Evolutionary conservation across 176 grass and related monocot species (phyloP).

Genomic region (Bonia amplexicaulis): DNA sequence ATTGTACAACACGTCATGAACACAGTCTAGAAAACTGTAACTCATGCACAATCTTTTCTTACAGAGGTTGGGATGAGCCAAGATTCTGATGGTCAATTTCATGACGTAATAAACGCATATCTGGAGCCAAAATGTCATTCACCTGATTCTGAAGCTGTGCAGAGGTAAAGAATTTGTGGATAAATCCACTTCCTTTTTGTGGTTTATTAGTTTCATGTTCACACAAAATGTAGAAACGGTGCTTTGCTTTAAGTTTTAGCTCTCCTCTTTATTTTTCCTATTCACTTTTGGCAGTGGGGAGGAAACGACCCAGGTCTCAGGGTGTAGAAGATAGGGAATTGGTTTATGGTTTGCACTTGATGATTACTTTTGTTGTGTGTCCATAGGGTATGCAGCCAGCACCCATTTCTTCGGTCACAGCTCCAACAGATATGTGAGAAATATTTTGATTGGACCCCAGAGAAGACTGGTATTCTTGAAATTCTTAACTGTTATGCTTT

Average conservation of each 20-base stretch:
- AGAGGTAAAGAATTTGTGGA: slow-evolving; percentile 53
- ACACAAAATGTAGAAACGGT: background rate
- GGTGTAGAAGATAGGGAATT: background rate
- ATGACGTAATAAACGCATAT: slow-evolving; percentile 75
- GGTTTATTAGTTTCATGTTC: background rate
- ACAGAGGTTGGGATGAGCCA: slow-evolving; percentile 36
- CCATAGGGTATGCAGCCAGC: slow-evolving; percentile 53
- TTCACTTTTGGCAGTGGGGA: background rate
- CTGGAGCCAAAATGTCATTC: slow-evolving; percentile 84
- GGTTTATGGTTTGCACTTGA: background rate
- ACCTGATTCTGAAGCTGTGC: slow-evolving; percentile 70
- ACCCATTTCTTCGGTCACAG: slow-evolving; percentile 51
- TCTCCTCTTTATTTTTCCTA: background rate
- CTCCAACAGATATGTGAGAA: slow-evolving; percentile 73
- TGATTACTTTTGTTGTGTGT: slow-evolving; percentile 22
- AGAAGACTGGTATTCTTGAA: slow-evolving; percentile 69
- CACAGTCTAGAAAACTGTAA: background rate
- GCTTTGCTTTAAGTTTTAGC: background rate
- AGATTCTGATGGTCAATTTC: slow-evolving; percentile 44
- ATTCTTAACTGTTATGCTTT: slow-evolving; percentile 1
- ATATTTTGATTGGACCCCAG: slow-evolving; percentile 69
- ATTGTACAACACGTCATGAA: background rate
- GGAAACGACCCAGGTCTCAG: background rate
- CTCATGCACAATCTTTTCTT: background rate
- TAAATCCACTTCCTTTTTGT: slow-evolving; percentile 1